These are phyloP conservation scores for Penicillium sp. DNA, from an alignment of 2,329 filamentous ascomycete genomes.

Conservation along the genomic window DNA sequence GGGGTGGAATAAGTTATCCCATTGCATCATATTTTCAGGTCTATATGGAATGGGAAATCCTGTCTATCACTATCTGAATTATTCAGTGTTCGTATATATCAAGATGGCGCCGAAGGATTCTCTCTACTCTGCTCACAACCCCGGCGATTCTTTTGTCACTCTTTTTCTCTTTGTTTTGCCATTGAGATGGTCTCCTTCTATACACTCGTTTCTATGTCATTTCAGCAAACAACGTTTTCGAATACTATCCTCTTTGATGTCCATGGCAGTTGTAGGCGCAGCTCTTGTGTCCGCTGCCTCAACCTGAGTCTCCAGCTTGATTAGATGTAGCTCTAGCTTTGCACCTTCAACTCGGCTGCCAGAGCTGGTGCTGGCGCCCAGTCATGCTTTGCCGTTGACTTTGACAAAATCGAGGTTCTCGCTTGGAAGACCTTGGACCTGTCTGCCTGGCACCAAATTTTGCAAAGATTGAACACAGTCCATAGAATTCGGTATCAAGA, in stretches of 20 bases:
- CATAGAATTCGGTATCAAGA: conserved; percentile 48
- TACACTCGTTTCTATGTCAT: neutral
- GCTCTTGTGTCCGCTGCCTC: neutral
- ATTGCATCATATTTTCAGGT: neutral
- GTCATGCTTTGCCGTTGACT: neutral
- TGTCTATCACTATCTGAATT: neutral
- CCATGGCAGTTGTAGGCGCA: neutral
- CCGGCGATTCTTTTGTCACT: neutral
- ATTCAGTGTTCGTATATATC: neutral
- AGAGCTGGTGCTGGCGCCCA: neutral
- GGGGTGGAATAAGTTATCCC: neutral
- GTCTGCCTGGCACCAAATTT: neutral
- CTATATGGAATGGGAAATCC: neutral
- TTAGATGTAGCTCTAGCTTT: neutral
- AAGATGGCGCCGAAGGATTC: neutral
- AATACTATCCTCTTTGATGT: neutral
- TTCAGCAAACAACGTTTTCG: neutral
- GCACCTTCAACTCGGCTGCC: neutral
- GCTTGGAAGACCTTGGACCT: neutral
- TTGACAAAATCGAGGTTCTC: neutral
- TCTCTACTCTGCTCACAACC: neutral
- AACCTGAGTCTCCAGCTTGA: neutral
- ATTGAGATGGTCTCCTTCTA: neutral
- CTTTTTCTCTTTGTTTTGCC: neutral
- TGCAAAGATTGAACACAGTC: neutral